Base-by-base conservation (phyloP, 2,329 filamentous ascomycete genomes). In the Ilyonectria robusta region DNA sequence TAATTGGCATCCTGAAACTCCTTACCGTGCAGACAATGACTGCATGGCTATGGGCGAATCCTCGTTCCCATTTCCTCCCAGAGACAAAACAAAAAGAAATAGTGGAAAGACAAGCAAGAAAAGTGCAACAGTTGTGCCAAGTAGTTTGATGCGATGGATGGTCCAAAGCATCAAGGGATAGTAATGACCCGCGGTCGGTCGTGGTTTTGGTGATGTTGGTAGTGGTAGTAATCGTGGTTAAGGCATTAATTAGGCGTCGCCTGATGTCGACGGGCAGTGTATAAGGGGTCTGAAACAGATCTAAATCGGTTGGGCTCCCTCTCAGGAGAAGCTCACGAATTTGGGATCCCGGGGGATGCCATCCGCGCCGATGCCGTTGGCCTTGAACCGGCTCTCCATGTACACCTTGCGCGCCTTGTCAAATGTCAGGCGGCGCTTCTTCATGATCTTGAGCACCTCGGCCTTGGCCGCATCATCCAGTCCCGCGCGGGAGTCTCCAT, bases 401-500 rank as follows among this genome's bases (percentile, higher is more conserved):
- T 93, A 97, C 51, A 94, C 87, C 75, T 93, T 88, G 74, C 96
- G 88, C 44, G 95, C 96, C 83, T 98, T 94, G 82, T 99, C 95
- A 79, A 99, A 99, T 67, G 87, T 88, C 70, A 98, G 88, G 65
- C 91, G 88, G 70, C 91, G 87, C 79, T 87, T 91, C 88, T 94
- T 95, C 96, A 99, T 99, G 74, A 99, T 95, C 74, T 88, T 88
- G 76, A 94, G 88, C 47, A 99, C 91, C 80, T 97, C 94, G 44
- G 86, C 83, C 85, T 98, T 98, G 63, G 89, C 93, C 54, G 84
- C 85, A 71, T 92, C 90, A 78, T 98, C 95, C 19, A 99, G 86
- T 0, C 96, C 96, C 0, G 90, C 89, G 72, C 96, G 89, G 33
- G 86, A 85, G 79, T 99, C 96, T 57, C 93, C 93, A 13, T 88